Evolutionary conservation across 2,329 filamentous ascomycete genomes (phyloP).

Genomic region (Periconia sp.): DNA sequence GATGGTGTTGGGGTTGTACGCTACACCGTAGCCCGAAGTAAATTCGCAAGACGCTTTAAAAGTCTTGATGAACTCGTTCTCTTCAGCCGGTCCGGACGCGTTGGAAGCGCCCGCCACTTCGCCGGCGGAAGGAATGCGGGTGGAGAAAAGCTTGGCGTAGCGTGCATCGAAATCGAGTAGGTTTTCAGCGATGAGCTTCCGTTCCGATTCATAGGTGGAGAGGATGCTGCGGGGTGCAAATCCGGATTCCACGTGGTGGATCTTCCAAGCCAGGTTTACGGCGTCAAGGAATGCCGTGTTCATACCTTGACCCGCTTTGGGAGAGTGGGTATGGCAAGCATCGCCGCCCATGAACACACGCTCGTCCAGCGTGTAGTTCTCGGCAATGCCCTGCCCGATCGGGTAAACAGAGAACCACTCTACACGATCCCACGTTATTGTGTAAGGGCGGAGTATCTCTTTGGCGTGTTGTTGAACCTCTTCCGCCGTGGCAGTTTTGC

Average conservation of each 20-base stretch:
- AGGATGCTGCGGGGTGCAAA: constrained; percentile 76
- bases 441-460: constrained; percentile 62
- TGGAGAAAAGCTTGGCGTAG: constrained; percentile 88
- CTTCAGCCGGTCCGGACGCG: constrained; percentile 45
- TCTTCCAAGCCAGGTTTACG: constrained; percentile 93
- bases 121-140: constrained; percentile 70
- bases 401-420: constrained; percentile 69
- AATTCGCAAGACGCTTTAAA: constrained; percentile 94
- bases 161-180: constrained; percentile 84
- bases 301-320: constrained; percentile 67
- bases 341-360: constrained; percentile 68
- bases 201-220: constrained; percentile 83
- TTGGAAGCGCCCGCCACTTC: constrained; percentile 67
- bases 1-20: constrained; percentile 77
- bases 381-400: constrained; percentile 67
- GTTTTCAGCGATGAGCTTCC: constrained; percentile 80
- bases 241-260: constrained; percentile 83
- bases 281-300: constrained; percentile 65
- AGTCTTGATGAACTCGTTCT: constrained; percentile 82
- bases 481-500: constrained; percentile 61
- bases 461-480: constrained; percentile 61
- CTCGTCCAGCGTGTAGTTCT: constrained; percentile 65
- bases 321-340: constrained; percentile 64
- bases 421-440: constrained; percentile 63
- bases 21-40: constrained; percentile 88